Evolutionary conservation across 2,329 filamentous ascomycete genomes (phyloP), one percentile per base, ranked within the genome.

Genomic region (Pseudogymnoascus sp.): DNA sequence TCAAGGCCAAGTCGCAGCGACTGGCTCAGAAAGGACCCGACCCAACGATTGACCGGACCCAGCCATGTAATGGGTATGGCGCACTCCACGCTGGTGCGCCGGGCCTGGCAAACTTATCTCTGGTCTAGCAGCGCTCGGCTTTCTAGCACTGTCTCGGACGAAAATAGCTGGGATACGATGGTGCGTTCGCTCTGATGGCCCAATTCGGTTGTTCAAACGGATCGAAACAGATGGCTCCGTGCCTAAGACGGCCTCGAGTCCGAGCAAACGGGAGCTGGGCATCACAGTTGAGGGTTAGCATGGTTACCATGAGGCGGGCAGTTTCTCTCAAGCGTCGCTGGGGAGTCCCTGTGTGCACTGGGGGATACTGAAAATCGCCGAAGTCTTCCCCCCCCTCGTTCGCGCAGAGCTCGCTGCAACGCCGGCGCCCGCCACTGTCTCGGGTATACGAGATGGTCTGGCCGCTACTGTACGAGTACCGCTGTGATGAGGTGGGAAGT

Each of bases 61-160:
- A 25, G 25, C 25, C 50, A 56, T 56, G 50, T 56, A 56, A 14
- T 18, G 6, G 50, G 50, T 14, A 56, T 56, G 50, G 50, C 50
- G 28, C 28, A 16, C n/a, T 56, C 46, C 25, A 56, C n/a, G 25
- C 25, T 53, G n/a, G 50, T 10, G 28, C 50, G 28, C 10, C 28
- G 37, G 50, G 28, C 10, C 28, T 34, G 10, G 50, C 6, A 34
- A 56, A 56, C 50, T 56, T 56, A 56, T 56, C 50, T 31, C 46
- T 31, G 34, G n/a, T 14, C 23, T 28, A 56, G 28, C n/a, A 56
- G 28, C 28, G 6, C 28, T 56, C 50, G 50, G 50, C 50, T 10
- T 56, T 34, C 50, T 56, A 34, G 50, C 50, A 56, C 50, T 56
- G 50, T 56, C 50, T 56, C 28, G 50, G 50, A 56, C 50, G 28